Percentiles rank a stretch among this genome's conserved stretches.
Conservation (phyloP, 2,329 filamentous ascomycete species). For the Stachybotrys echinatus region DNA sequence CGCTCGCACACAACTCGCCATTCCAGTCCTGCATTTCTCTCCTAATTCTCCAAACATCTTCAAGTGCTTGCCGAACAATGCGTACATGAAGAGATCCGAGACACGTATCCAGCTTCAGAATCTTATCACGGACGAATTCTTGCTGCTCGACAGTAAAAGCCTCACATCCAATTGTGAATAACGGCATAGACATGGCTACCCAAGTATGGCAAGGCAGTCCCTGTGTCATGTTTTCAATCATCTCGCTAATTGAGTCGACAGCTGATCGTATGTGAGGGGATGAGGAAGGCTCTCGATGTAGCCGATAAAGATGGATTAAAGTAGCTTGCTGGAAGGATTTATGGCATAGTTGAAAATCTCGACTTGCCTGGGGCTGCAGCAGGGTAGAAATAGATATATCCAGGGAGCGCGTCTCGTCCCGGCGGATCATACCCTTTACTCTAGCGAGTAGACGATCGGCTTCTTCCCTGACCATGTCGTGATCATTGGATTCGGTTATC, state of each 20-base stretch:
- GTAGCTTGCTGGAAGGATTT: constrained; percentile 19
- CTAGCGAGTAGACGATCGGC: constrained; percentile 15
- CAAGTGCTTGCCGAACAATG: constrained; percentile 14
- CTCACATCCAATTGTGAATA: constrained; percentile 21
- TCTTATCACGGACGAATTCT: constrained; percentile 15
- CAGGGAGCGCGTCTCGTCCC: constrained; percentile 13
- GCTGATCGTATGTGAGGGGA: constrained; percentile 13
- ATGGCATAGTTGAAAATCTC: constrained; percentile 19
- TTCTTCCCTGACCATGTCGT: background rate
- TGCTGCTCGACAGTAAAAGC: constrained; percentile 14
- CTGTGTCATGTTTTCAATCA: constrained; percentile 20
- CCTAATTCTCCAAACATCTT: constrained; percentile 21
- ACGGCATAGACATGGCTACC: constrained; percentile 23
- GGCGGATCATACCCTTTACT: constrained; percentile 16
- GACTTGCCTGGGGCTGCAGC: constrained; percentile 14
- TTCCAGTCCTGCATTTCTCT: constrained; percentile 9
- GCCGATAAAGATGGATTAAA: constrained; percentile 15
- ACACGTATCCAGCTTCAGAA: constrained; percentile 17
- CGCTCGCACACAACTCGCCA: constrained; percentile 12
- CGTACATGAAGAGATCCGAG: constrained; percentile 19
- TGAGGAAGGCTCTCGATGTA: constrained; percentile 12
- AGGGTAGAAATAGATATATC: constrained; percentile 12
- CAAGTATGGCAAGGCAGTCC: constrained; percentile 22
- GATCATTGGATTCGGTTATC: background rate
- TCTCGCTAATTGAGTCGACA: constrained; percentile 9